Percentiles rank a stretch among this genome's conserved stretches.
Evolutionary conservation across 495 filamentous ascomycete species (phyloP).

Genomic region (Pyrenopolyporus hunteri): DNA sequence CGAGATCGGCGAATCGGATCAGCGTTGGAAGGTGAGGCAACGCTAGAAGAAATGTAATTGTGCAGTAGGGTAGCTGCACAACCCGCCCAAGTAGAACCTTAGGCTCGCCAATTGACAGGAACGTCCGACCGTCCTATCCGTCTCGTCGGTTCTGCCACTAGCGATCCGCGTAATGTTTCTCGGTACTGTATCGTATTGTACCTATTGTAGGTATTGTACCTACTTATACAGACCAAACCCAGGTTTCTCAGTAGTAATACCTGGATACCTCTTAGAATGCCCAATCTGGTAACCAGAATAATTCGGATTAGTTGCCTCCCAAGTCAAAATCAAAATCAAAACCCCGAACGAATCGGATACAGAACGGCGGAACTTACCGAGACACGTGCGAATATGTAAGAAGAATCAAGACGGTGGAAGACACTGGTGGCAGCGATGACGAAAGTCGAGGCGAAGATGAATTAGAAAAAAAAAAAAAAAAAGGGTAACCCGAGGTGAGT

Average conservation of each 20-base stretch:
- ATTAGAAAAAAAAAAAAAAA: constrained; percentile 2
- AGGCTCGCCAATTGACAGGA: constrained; percentile 21
- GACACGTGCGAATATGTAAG: background rate
- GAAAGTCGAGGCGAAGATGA: background rate
- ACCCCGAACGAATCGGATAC: background rate
- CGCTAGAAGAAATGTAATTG: constrained; percentile 22
- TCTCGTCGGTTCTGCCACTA: constrained; percentile 27
- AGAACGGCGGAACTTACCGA: constrained; percentile 1
- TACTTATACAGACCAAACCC: background rate
- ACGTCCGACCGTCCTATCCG: constrained; percentile 17
- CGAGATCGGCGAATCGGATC: constrained; percentile 39
- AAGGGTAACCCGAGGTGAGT: constrained; percentile 1
- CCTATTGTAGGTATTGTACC: no score
- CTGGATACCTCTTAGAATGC: no score
- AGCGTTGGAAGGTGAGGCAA: constrained; percentile 29
- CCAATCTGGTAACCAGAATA: no score
- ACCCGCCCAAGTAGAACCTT: background rate
- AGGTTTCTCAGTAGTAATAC: no score
- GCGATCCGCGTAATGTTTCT: constrained; percentile 12
- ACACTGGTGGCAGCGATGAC: background rate
- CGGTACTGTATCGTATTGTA: constrained; percentile 1
- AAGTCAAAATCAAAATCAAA: no score
- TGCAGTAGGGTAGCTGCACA: constrained; percentile 31
- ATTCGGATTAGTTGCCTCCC: background rate
- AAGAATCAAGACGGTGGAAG: background rate